Conservation (phyloP, 306 rosid species). For the Senna tora region DNA sequence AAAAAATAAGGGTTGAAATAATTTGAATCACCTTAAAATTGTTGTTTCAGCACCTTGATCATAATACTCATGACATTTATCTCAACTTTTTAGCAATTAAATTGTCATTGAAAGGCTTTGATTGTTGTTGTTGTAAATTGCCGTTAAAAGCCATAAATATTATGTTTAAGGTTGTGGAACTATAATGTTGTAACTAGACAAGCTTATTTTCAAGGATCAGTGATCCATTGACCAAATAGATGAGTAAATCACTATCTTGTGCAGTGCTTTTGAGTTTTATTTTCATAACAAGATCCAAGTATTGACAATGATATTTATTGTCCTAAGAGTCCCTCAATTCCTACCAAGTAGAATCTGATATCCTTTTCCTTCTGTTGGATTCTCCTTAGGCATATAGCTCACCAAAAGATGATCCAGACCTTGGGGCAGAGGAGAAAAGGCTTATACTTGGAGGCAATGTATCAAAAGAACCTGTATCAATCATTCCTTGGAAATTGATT, state of each 20-base stretch:
- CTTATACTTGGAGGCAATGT: conserved; percentile 67
- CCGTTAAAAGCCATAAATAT: too few species aligned
- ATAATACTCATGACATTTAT: too few species aligned
- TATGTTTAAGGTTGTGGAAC: too few species aligned
- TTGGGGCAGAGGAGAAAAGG: conserved; percentile 65
- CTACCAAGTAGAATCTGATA: conserved; percentile 18
- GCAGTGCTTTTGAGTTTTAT: conserved; percentile 19
- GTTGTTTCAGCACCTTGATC: too few species aligned
- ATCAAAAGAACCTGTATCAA: conserved; percentile 78
- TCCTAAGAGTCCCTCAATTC: conserved; percentile 15
- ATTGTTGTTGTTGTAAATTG: too few species aligned
- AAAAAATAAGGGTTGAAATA: too few species aligned
- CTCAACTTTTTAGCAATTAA: too few species aligned
- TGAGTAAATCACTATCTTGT: conserved; percentile 22
- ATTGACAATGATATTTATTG: conserved; percentile 26
- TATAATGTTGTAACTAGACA: conserved; percentile 12
- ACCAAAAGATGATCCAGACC: conserved; percentile 81
- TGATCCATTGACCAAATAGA: conserved; percentile 4
- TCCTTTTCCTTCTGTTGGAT: conserved; percentile 36
- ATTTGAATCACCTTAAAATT: too few species aligned
- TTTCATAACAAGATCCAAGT: conserved; percentile 10
- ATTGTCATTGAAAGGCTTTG: too few species aligned
- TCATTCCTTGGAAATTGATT: conserved; percentile 92
- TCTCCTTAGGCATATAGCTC: conserved; percentile 84
- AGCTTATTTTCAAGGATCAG: conserved; percentile 6